A percentile compares a stretch with the other conserved stretches of the same genome.
Evolutionary conservation across 2,329 filamentous ascomycete genomes (phyloP).

Genomic region (Ceratocystis huliohia): DNA sequence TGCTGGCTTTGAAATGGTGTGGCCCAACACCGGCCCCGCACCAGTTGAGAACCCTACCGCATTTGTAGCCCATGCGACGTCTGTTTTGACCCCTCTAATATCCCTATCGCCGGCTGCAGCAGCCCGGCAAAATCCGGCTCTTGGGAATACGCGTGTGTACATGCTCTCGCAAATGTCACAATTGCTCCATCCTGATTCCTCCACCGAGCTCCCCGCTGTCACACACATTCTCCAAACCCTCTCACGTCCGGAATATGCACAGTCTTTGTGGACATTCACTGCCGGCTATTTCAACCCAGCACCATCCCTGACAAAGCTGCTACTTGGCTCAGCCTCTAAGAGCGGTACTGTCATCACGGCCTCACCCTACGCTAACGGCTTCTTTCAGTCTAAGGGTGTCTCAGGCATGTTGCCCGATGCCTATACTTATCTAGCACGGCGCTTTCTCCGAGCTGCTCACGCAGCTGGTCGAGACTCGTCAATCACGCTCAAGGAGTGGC

Average conservation of each 20-base stretch:
- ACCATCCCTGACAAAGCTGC: slow-evolving; percentile 62
- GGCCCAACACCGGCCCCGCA: slow-evolving; percentile 72
- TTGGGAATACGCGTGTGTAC: slow-evolving; percentile 60
- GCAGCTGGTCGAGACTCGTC: slow-evolving; percentile 37
- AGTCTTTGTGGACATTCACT: slow-evolving; percentile 85
- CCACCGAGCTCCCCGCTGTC: slow-evolving; percentile 77
- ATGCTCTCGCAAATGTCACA: slow-evolving; percentile 81
- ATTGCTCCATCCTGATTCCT: slow-evolving; percentile 63
- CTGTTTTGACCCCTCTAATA: slow-evolving; percentile 54
- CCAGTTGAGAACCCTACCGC: slow-evolving; percentile 56
- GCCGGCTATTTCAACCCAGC: slow-evolving; percentile 98
- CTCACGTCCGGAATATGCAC: slow-evolving; percentile 47
- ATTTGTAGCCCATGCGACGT: slow-evolving; percentile 59
- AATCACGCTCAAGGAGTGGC: slow-evolving; percentile 78
- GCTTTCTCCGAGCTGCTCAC: slow-evolving; percentile 55
- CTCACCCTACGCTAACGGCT: slow-evolving; percentile 86
- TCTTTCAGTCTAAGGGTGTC: slow-evolving; percentile 76
- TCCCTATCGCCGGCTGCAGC: slow-evolving; percentile 27
- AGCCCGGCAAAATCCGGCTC: slow-evolving; percentile 22
- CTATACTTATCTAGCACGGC: slow-evolving; percentile 75
- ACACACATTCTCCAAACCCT: slow-evolving; percentile 60
- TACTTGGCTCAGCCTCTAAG: slow-evolving; percentile 58
- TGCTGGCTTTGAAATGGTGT: slow-evolving; percentile 50
- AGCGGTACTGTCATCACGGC: slow-evolving; percentile 81
- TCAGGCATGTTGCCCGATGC: slow-evolving; percentile 83